phyloP scores from a whole-genome alignment of 345 rosid genomes.

The Lepidium didymum region DNA sequence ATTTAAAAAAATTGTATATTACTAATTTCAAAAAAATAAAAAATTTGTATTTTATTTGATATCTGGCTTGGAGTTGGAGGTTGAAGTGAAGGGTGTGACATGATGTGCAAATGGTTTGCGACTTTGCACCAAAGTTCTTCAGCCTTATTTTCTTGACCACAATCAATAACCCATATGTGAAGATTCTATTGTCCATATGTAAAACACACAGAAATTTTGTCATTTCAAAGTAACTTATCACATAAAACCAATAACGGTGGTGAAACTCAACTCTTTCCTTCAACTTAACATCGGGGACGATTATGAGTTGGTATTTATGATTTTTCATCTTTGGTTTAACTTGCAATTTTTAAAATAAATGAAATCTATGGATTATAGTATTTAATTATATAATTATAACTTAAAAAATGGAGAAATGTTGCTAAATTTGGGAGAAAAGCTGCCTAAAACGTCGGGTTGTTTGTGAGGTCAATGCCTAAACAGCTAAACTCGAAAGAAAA shows the following conservation, averaged over 20 bases:
- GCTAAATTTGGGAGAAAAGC: constrained; percentile 27
- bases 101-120: background rate
- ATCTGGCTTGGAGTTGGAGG: background rate
- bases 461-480: constrained; percentile 29
- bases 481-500: constrained; percentile 28
- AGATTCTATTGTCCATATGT: too few species aligned
- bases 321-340: background rate
- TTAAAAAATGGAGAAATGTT: constrained; percentile 12
- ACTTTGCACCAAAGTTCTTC: background rate
- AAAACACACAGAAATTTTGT: too few species aligned
- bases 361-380: background rate
- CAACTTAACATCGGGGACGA: background rate
- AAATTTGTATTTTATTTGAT: too few species aligned
- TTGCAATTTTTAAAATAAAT: background rate
- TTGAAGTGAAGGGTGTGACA: background rate
- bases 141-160: background rate
- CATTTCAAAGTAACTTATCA: too few species aligned
- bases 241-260: background rate
- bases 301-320: background rate
- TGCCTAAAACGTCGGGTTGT: constrained; percentile 32
- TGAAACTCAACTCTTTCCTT: background rate
- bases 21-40: too few species aligned
- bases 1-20: too few species aligned
- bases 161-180: background rate
- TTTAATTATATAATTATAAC: background rate